Evolutionary conservation across 148 eudicot species (phyloP), one percentile per base, ranked within the genome.

Genomic region (Nepenthes gracilis): DNA sequence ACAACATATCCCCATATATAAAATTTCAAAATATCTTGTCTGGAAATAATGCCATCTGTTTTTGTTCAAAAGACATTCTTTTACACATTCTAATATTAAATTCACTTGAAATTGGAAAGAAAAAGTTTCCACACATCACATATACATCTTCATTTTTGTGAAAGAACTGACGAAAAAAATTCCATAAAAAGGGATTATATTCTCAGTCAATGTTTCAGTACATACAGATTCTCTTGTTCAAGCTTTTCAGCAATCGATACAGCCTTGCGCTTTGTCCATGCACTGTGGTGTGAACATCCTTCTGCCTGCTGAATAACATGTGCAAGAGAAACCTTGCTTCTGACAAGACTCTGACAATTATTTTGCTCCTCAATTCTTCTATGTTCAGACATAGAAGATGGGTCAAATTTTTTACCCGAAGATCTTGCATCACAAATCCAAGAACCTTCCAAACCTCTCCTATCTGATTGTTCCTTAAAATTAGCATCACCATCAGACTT

Each of bases 181-280:
- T 23, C 23, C 23, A 23, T 23, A 23, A 23, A 23, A 23, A 23
- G 23, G 23, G 23, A 23, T 23, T 23, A 23, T 23, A 23, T 23
- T 23, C 23, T 23, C 23, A 23, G 23, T 23, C 23, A 23, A 40
- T 40, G 45, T 35, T 9, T 49, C 6, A 54, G 36, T 33, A 77
- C 96, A 35, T 85, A 92, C 97, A 92, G 74, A 77, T 92, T 92
- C 70, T 92, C 94, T 82, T 88, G 96, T 74, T 88, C 97, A 35
- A 92, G 90, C 75, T 87, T 92, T 70, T 92, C 96, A 68, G 97
- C 96, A 72, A 88, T 88, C 32, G 97, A 92, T 43, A 81, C 82
- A 36, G 90, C 97, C 77, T 83, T 85, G 67, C 86, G 81, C 75
- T 80, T 85, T 14, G 98, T 88, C 98, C 98, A 92, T 55, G 91